These are phyloP conservation scores for Brasilioporus rufonigricans DNA, from an alignment of 768 basidiomycete genomes.

Conservation along the genomic window DNA sequence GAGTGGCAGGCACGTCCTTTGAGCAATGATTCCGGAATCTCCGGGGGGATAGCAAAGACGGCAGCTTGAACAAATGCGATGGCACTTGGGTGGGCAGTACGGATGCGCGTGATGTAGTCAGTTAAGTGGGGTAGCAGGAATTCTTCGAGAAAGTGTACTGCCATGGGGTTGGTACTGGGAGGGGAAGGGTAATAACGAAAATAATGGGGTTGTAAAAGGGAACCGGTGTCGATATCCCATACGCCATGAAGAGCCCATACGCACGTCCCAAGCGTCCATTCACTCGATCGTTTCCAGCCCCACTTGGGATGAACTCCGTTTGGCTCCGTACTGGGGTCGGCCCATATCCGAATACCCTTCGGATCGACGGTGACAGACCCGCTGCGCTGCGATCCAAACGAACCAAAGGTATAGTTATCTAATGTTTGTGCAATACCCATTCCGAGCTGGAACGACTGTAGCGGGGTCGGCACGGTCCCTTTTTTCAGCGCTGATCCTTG, in stretches of 20 bases:
- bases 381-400: constrained; percentile 70
- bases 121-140: constrained; percentile 78
- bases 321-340: constrained; percentile 48
- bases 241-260: constrained; percentile 89
- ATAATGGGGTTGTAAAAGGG: constrained; percentile 69
- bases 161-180: constrained; percentile 18
- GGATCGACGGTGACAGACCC: constrained; percentile 86
- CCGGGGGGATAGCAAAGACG: constrained; percentile 81
- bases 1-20: constrained; percentile 71
- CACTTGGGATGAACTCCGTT: constrained; percentile 64
- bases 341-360: constrained; percentile 76
- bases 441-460: constrained; percentile 80
- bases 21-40: constrained; percentile 50
- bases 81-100: constrained; percentile 69
- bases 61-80: constrained; percentile 92
- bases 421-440: constrained; percentile 85
- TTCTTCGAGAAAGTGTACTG: constrained; percentile 69
- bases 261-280: constrained; percentile 78
- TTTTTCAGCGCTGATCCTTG: constrained; percentile 80
- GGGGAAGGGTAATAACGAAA: constrained; percentile 51
- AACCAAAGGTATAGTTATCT: constrained; percentile 78
- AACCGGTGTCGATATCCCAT: constrained; percentile 76
- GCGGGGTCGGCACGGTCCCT: constrained; percentile 82
- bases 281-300: constrained; percentile 77
- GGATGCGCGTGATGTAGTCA: constrained; percentile 54